A percentile compares a stretch with the other conserved stretches of the same genome.
Evolutionary conservation across 257 asterid genomes (phyloP).

Genomic region (Solanum appendiculatum): DNA sequence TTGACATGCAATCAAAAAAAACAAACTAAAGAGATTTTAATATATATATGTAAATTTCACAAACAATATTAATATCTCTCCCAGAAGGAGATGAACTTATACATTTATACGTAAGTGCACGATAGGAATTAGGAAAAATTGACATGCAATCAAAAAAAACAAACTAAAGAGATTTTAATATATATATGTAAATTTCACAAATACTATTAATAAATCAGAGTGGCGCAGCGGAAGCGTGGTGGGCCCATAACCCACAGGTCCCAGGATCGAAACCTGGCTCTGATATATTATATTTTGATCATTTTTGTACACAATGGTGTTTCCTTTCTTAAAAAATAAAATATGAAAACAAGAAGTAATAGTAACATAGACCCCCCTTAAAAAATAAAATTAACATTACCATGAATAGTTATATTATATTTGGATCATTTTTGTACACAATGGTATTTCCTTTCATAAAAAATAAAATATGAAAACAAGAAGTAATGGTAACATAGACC

Average conservation of each 20-base stretch:
- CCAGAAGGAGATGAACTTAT: too few relatives aligned
- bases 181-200: neutral
- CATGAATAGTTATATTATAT: constrained; percentile 33
- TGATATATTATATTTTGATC: constrained; percentile 14
- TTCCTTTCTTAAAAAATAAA: neutral
- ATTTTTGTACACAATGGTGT: neutral
- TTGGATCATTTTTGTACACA: too few relatives aligned
- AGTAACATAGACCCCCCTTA: neutral
- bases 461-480: neutral
- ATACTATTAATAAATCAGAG: constrained; percentile 8
- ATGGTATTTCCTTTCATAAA: neutral
- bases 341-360: neutral
- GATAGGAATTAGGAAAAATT: too few relatives aligned
- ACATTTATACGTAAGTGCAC: too few relatives aligned
- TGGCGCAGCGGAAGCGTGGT: constrained; percentile 79
- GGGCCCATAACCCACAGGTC: constrained; percentile 99
- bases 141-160: too few relatives aligned
- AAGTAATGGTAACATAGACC: neutral
- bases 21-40: too few relatives aligned
- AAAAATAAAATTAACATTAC: constrained; percentile 6
- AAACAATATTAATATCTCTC: too few relatives aligned
- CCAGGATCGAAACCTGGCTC: constrained; percentile 99
- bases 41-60: too few relatives aligned
- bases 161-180: too few relatives aligned
- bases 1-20: too few relatives aligned